A percentile compares a stretch with the other conserved stretches of the same genome.
phyloP scores from a whole-genome alignment of 306 rosid species.

The Lablab purpureus region DNA sequence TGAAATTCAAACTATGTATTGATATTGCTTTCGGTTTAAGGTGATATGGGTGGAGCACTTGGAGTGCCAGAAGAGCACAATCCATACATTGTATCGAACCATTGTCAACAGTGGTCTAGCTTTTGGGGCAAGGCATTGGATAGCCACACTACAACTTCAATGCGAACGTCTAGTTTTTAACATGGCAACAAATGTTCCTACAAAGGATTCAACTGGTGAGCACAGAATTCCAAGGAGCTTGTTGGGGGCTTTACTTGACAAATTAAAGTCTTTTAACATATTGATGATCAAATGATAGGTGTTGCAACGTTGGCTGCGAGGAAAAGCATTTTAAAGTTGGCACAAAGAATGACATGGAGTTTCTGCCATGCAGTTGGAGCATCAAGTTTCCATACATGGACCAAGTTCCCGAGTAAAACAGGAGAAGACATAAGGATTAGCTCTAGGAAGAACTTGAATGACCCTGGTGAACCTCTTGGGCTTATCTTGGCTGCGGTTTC shows the following conservation, averaged over 20 bases:
- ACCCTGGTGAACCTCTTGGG: slow-evolving; percentile 93
- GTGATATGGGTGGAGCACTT: slow-evolving; percentile 96
- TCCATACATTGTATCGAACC: slow-evolving; percentile 75
- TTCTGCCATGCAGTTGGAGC: slow-evolving; percentile 78
- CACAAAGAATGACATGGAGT: slow-evolving; percentile 71
- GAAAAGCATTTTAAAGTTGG: slow-evolving; percentile 80
- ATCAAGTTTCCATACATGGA: slow-evolving; percentile 80
- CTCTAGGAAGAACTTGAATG: slow-evolving; percentile 92
- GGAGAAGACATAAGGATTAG: slow-evolving; percentile 90
- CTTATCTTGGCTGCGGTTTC: slow-evolving; percentile 89
- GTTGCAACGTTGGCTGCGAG: slow-evolving; percentile 80
- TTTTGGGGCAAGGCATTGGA: slow-evolving; percentile 96
- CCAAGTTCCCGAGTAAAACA: slow-evolving; percentile 60
- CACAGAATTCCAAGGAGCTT: neutral
- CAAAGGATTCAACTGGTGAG: slow-evolving; percentile 75
- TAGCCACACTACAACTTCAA: slow-evolving; percentile 85
- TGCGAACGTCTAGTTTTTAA: slow-evolving; percentile 74
- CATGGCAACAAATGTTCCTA: slow-evolving; percentile 99
- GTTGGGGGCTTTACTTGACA: neutral
- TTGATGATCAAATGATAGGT: slow-evolving; percentile 46
- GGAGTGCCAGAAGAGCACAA: slow-evolving; percentile 83
- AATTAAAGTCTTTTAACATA: neutral
- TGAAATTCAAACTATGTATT: neutral
- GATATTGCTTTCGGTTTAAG: slow-evolving; percentile 43
- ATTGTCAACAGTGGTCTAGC: slow-evolving; percentile 84